Conservation (phyloP, 2,329 filamentous ascomycete genomes). For the Fusarium neocosmosporiellum region DNA sequence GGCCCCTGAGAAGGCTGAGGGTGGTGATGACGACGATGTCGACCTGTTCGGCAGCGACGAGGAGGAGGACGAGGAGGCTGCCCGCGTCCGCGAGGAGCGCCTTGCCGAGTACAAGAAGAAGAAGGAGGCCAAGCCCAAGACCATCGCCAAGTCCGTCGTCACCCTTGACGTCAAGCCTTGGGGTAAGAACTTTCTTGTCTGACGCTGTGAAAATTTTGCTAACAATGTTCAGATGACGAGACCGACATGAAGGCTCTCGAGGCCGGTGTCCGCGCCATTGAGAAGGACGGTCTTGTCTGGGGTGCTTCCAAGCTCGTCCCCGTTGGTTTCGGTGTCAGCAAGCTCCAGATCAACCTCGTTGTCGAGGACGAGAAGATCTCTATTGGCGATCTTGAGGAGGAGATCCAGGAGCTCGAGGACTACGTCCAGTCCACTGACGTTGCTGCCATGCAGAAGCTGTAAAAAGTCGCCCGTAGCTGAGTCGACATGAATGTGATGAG, state of each 20-base stretch:
- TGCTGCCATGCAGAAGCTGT: slow-evolving; percentile 93
- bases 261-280: slow-evolving; percentile 81
- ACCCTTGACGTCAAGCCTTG: slow-evolving; percentile 98
- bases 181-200: slow-evolving; percentile 71
- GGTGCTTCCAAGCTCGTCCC: slow-evolving; percentile 89
- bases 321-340: slow-evolving; percentile 98
- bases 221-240: slow-evolving; percentile 77
- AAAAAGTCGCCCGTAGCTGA: slow-evolving; percentile 54
- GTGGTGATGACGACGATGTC: slow-evolving; percentile 74
- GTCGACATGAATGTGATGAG: slow-evolving; percentile 45
- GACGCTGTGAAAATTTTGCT: slow-evolving; percentile 21
- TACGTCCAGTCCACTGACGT: slow-evolving; percentile 95
- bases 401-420: slow-evolving; percentile 88
- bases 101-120: slow-evolving; percentile 95
- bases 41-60: slow-evolving; percentile 96
- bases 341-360: slow-evolving; percentile 98
- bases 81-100: slow-evolving; percentile 85
- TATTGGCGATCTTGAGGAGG: slow-evolving; percentile 84
- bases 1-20: slow-evolving; percentile 59
- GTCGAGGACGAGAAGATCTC: slow-evolving; percentile 98
- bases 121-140: slow-evolving; percentile 94
- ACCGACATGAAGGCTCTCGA: slow-evolving; percentile 90
- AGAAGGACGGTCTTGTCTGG: slow-evolving; percentile 96
- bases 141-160: slow-evolving; percentile 93
- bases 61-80: slow-evolving; percentile 92